Percentiles rank a stretch among this genome's conserved stretches.
Conservation (phyloP, 1,284 basidiomycete genomes). For the Cryptococcus depauperatus region DNA sequence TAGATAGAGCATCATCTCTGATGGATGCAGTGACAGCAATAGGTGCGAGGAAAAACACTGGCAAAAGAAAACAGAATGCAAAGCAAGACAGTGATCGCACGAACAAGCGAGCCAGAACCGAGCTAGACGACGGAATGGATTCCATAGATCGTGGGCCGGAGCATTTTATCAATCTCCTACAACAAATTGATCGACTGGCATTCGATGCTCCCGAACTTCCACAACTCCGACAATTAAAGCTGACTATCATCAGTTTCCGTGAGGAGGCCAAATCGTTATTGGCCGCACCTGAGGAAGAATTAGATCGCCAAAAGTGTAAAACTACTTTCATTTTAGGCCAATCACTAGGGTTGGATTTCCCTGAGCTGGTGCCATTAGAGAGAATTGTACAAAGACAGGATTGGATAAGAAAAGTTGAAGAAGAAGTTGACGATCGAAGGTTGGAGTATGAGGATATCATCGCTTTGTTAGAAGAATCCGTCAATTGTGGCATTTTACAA, state of each 20-base stretch:
- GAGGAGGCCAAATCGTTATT: constrained; percentile 29
- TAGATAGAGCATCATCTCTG: constrained; percentile 74
- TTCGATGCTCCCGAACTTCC: constrained; percentile 43
- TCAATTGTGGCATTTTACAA: constrained; percentile 24
- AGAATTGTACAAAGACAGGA: constrained; percentile 33
- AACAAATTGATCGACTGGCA: constrained; percentile 31
- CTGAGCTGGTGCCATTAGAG: constrained; percentile 30
- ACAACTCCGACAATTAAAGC: constrained; percentile 33
- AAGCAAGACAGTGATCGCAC: constrained; percentile 20
- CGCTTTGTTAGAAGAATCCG: constrained; percentile 29
- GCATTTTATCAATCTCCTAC: constrained; percentile 25
- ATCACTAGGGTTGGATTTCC: constrained; percentile 38
- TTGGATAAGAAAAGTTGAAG: constrained; percentile 38
- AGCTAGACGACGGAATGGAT: constrained; percentile 19
- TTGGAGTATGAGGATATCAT: constrained; percentile 36
- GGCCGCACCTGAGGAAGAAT: constrained; percentile 20
- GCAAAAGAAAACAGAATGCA: constrained; percentile 19
- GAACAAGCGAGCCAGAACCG: not conserved
- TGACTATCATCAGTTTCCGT: constrained; percentile 31
- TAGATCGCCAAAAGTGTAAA: constrained; percentile 29
- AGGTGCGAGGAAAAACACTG: constrained; percentile 30
- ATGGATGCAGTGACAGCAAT: constrained; percentile 45
- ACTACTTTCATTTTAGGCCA: constrained; percentile 36
- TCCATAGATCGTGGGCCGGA: constrained; percentile 23
- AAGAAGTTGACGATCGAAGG: constrained; percentile 39